Evolutionary conservation across 495 filamentous ascomycete genomes (phyloP).

Genomic region (Filosporella fistucella): DNA sequence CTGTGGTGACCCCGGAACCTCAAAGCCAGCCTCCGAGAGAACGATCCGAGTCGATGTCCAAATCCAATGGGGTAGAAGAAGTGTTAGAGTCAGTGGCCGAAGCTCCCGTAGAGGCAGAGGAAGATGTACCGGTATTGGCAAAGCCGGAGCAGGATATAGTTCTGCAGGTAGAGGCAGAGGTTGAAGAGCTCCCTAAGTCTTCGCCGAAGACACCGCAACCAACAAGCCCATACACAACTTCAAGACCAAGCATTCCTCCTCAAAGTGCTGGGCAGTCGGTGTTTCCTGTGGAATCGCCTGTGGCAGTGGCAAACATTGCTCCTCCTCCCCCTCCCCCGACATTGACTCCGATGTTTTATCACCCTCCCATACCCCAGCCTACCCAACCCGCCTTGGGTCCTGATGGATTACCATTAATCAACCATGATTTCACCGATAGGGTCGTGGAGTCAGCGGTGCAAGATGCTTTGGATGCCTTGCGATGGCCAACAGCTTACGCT

Average conservation of each 20-base stretch:
- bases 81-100: neutral
- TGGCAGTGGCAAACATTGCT: too few species aligned
- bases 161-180: neutral
- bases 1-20: conserved; percentile 18
- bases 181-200: neutral
- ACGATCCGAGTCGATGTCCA: neutral
- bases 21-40: neutral
- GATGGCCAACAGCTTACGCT: conserved; percentile 51
- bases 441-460: conserved; percentile 41
- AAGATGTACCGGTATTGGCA: too few species aligned
- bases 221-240: conserved; percentile 10
- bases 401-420: conserved; percentile 4
- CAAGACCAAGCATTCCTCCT: neutral
- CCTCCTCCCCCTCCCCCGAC: conserved; percentile 8
- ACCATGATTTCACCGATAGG: conserved; percentile 26
- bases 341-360: neutral
- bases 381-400: neutral
- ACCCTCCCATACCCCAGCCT: neutral
- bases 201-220: conserved; percentile 7
- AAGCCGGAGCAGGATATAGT: neutral
- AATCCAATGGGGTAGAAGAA: conserved; percentile 1
- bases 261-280: conserved; percentile 16
- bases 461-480: conserved; percentile 39
- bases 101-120: too few species aligned
- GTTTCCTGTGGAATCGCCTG: conserved; percentile 9